Conservation (phyloP, 768 basidiomycete species). For the Lyophyllum atratum region DNA sequence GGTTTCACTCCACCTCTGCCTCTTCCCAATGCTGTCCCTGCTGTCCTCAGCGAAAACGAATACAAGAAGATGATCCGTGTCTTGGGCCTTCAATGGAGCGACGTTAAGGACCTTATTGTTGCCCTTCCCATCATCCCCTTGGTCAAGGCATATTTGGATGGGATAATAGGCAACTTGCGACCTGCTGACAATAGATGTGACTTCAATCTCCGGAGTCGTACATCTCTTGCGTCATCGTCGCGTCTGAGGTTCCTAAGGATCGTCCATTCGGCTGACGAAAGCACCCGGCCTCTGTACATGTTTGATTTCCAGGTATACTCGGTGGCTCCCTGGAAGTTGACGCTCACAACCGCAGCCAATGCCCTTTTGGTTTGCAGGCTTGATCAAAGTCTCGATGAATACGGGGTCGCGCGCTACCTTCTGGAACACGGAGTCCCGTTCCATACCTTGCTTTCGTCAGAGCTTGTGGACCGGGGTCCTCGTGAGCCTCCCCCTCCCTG, state of each 20-base stretch:
- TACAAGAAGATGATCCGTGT: not conserved
- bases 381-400: not conserved
- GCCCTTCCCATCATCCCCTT: not conserved
- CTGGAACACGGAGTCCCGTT: conserved; percentile 3
- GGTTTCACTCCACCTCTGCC: too few species aligned
- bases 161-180: not conserved
- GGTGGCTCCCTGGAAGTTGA: not conserved
- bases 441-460: not conserved
- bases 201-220: not conserved
- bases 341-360: not conserved
- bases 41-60: too few species aligned
- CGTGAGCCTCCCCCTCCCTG: not conserved
- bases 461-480: not conserved
- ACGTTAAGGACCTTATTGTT: not conserved
- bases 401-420: not conserved
- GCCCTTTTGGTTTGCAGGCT: conserved; percentile 2
- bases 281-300: not conserved
- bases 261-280: not conserved
- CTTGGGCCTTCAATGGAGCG: not conserved
- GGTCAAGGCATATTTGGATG: not conserved
- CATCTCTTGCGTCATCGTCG: not conserved
- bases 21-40: too few species aligned
- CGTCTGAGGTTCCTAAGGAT: not conserved
- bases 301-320: not conserved
- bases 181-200: not conserved